Conservation (phyloP, 176 grass and related monocot species). For the Zoysia japonica region DNA sequence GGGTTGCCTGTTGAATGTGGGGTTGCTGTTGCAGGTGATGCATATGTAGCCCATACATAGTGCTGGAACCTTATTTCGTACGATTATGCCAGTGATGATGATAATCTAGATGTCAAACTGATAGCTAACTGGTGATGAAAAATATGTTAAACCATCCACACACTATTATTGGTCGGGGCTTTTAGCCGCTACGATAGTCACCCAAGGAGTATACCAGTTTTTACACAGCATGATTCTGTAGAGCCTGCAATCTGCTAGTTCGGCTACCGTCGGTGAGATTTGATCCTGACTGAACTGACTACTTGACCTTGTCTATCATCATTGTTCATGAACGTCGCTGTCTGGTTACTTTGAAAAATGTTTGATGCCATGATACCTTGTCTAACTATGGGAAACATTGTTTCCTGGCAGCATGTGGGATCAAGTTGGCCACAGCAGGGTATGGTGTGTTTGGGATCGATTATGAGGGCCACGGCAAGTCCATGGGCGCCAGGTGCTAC, state of each 20-base stretch:
- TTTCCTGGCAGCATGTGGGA: conserved; percentile 64
- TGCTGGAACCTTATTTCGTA: neutral
- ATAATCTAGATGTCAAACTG: neutral
- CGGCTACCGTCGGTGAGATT: neutral
- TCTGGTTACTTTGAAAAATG: conserved; percentile 2
- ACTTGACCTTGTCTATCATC: neutral
- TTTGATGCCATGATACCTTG: conserved; percentile 18
- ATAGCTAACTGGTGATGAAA: neutral
- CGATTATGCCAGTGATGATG: neutral
- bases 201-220: no score
- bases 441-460: conserved; percentile 84
- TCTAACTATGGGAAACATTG: conserved; percentile 32
- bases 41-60: conserved; percentile 11
- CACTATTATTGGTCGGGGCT: neutral
- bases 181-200: neutral
- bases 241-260: neutral
- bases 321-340: neutral
- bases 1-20: neutral
- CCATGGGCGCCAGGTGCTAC: conserved; percentile 77
- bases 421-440: conserved; percentile 54
- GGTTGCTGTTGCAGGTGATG: conserved; percentile 24
- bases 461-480: conserved; percentile 88
- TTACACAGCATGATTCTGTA: neutral
- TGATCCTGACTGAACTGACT: neutral
- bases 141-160: neutral